Evolutionary conservation across 2,329 filamentous ascomycete species (phyloP), one percentile per base, ranked within the genome.

Genomic region (Chalaropsis ovoidea): DNA sequence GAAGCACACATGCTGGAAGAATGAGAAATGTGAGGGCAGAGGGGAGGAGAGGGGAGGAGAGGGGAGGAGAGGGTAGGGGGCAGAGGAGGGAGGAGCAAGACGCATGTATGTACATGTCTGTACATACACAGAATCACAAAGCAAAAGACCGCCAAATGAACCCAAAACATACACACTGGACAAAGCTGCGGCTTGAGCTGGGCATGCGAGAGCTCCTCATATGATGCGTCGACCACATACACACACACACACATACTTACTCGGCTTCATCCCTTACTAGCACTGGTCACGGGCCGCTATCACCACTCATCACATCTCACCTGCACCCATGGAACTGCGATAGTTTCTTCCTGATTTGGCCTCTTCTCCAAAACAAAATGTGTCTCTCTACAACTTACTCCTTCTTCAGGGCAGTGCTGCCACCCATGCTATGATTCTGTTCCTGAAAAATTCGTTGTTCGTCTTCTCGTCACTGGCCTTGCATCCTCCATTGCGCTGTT

Each of bases 401-500:
- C 27, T 27, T 56, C 27, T 27, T 31, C 13, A 56, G 27, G 52
- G 52, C 52, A 56, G 22, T 56, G 52, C 27, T 56, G 52, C 24
- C 27, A 56, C 52, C 52, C 52, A 56, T 56, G 52, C 22, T 56
- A 11, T 31, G 52, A 17, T 56, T 56, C 27, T 31, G 52, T 56
- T 56, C 52, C 52, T 56, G 52, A 56, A 56, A 56, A 56, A 31
- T 35, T 56, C 27, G 52, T 56, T 56, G 52, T 56, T 17, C 31
- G 24, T 31, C 22, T 56, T 56, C 52, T 56, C 24, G 22, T 56
- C 52, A 31, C 52, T 56, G 42, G 42, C 13, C 17, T 10, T 31
- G 52, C 52, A 35, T 56, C 52, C 52, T 56, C 52, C 24, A 56
- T 56, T 56, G 52, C 52, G 52, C 52, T 31, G 27, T 31, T 31